A percentile compares a stretch with the other conserved stretches of the same genome.
These are phyloP conservation scores for Candida sakaeoensis DNA, from an alignment of 805 yeast genomes.

Conservation along the genomic window DNA sequence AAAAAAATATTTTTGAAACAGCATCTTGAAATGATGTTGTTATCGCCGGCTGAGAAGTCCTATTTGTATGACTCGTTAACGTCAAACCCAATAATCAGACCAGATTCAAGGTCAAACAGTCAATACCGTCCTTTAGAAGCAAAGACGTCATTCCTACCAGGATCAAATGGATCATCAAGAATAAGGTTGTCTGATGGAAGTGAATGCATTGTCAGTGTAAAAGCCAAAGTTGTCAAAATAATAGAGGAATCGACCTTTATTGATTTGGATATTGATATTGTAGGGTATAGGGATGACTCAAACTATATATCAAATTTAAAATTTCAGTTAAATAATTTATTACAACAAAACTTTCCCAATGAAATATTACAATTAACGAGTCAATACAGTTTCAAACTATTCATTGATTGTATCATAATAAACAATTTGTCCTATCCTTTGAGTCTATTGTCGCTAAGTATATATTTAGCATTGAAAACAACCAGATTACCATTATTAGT, in stretches of 20 bases:
- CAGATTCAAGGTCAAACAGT: constrained; percentile 72
- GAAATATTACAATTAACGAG: constrained; percentile 59
- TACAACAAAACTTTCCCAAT: constrained; percentile 51
- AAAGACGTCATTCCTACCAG: constrained; percentile 72
- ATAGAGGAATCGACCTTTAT: constrained; percentile 46
- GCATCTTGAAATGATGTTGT: constrained; percentile 12
- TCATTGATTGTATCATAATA: constrained; percentile 74
- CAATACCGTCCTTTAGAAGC: constrained; percentile 89
- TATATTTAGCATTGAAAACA: constrained; percentile 75
- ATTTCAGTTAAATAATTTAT: constrained; percentile 53
- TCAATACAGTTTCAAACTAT: constrained; percentile 72
- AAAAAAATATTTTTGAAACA: not conserved
- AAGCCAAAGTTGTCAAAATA: constrained; percentile 65
- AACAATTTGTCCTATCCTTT: constrained; percentile 80
- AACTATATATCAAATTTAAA: constrained; percentile 60
- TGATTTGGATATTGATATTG: constrained; percentile 76
- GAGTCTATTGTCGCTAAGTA: constrained; percentile 73
- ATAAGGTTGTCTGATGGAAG: constrained; percentile 84
- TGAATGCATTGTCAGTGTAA: constrained; percentile 89
- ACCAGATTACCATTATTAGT: constrained; percentile 71
- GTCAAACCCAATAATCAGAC: constrained; percentile 61
- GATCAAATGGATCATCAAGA: constrained; percentile 90
- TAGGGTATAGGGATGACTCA: constrained; percentile 78
- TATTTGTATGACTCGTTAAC: constrained; percentile 72
- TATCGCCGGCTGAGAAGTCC: constrained; percentile 73